Evolutionary conservation across 257 asterid species (phyloP).

Genomic region (Cynanchum wilfordii): DNA sequence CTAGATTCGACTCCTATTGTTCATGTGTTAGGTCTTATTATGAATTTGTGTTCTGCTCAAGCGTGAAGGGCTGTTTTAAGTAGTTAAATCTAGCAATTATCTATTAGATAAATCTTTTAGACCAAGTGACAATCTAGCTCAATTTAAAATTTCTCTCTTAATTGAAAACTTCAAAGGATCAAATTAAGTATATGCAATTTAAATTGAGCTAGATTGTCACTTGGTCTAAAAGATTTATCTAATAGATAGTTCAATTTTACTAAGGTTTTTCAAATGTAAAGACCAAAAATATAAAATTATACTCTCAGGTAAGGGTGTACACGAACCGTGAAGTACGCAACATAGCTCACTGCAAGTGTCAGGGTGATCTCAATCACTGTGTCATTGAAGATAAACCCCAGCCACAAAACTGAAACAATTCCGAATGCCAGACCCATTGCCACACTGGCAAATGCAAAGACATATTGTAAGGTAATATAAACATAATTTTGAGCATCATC

Average conservation of each 20-base stretch:
- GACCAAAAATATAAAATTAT: neutral
- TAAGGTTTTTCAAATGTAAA: neutral
- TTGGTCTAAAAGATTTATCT: no score
- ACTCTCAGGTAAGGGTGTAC: slow-evolving; percentile 21
- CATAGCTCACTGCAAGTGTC: slow-evolving; percentile 95
- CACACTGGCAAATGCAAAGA: slow-evolving; percentile 49
- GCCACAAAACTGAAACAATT: slow-evolving; percentile 81
- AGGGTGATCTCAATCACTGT: slow-evolving; percentile 85
- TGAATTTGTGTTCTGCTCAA: no score
- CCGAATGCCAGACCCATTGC: slow-evolving; percentile 89
- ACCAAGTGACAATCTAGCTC: no score
- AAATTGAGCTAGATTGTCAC: no score
- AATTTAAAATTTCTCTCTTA: neutral
- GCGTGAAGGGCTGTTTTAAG: no score
- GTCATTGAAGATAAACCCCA: slow-evolving; percentile 95
- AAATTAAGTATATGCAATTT: neutral
- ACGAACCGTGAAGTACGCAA: slow-evolving; percentile 86
- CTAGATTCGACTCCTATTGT: no score
- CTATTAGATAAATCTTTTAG: no score
- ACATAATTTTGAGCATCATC: slow-evolving; percentile 9
- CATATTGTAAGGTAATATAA: slow-evolving; percentile 24
- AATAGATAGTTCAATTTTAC: neutral
- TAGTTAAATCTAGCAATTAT: no score
- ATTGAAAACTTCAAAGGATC: neutral
- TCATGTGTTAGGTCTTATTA: no score